Evolutionary conservation across 805 yeast species (phyloP).

Genomic region (Kuraishia floccosa): DNA sequence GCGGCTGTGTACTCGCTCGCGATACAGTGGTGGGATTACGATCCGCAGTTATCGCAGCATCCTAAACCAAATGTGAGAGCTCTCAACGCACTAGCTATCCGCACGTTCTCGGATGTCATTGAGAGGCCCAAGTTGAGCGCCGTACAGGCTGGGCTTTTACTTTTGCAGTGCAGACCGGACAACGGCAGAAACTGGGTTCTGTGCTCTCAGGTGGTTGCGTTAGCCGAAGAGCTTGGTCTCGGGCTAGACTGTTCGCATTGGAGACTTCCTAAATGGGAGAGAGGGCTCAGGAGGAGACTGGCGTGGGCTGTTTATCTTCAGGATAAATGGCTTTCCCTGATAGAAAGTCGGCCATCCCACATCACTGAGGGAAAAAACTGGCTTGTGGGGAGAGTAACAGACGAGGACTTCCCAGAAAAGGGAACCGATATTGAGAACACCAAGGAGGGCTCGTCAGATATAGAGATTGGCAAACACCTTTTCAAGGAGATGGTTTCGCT

Average conservation of each 20-base stretch:
- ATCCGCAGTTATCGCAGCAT: slow-evolving; percentile 60
- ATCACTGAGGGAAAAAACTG: slow-evolving; percentile 63
- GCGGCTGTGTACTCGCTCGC: slow-evolving; percentile 89
- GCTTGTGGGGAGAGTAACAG: slow-evolving; percentile 59
- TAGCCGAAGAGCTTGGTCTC: slow-evolving; percentile 84
- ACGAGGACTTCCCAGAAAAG: slow-evolving; percentile 73
- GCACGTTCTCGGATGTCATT: slow-evolving; percentile 57
- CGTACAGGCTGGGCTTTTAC: slow-evolving; percentile 77
- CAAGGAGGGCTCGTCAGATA: slow-evolving; percentile 54
- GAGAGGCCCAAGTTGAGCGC: slow-evolving; percentile 86
- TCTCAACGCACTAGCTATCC: slow-evolving; percentile 56
- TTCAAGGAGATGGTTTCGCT: slow-evolving; percentile 60
- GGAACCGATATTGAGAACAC: slow-evolving; percentile 26
- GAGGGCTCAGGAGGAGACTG: slow-evolving; percentile 73
- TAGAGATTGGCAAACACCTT: slow-evolving; percentile 56
- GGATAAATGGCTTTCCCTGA: slow-evolving; percentile 82
- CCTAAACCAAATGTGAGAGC: slow-evolving; percentile 72
- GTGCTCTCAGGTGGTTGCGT: slow-evolving; percentile 76
- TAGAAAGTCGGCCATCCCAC: slow-evolving; percentile 81
- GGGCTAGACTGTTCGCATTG: slow-evolving; percentile 87
- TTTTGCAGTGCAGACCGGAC: slow-evolving; percentile 51
- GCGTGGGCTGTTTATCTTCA: slow-evolving; percentile 96
- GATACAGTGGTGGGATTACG: slow-evolving; percentile 90
- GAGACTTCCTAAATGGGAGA: slow-evolving; percentile 93
- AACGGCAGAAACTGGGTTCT: slow-evolving; percentile 72